phyloP scores from a whole-genome alignment of 2,329 filamentous ascomycete genomes.

The Aspergillus nomiae region DNA sequence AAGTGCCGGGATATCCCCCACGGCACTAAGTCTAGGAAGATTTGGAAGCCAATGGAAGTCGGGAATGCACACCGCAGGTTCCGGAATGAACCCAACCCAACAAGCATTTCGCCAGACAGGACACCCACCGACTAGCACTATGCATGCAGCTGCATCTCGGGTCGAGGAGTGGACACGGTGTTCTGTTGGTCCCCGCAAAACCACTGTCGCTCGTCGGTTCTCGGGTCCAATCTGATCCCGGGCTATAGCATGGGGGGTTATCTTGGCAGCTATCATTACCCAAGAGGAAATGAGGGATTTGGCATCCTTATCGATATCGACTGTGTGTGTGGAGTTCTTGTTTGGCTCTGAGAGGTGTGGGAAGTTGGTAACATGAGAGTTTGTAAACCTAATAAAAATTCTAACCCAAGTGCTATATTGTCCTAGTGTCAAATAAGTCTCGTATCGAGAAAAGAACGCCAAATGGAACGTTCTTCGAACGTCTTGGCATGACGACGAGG shows the following conservation, averaged over 20 bases:
- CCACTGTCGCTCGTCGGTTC: constrained; percentile 7
- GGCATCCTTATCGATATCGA: not conserved
- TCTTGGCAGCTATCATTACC: constrained; percentile 8
- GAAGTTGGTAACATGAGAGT: not conserved
- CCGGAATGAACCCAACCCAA: not conserved
- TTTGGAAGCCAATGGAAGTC: not conserved
- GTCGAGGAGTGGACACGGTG: constrained; percentile 15
- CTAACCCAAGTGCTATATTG: not conserved
- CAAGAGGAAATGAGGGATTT: constrained; percentile 5
- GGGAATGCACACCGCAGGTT: not conserved
- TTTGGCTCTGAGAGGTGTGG: not conserved
- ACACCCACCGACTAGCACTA: not conserved
- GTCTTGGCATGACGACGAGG: constrained; percentile 4
- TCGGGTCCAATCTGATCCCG: constrained; percentile 9
- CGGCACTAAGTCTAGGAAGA: not conserved
- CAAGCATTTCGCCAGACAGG: constrained; percentile 1
- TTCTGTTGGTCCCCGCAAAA: constrained; percentile 7
- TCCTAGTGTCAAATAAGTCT: not conserved
- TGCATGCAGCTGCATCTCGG: constrained; percentile 8
- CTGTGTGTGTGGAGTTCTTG: not conserved
- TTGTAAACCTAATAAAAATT: not conserved
- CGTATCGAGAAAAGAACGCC: not conserved
- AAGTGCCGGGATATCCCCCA: constrained; percentile 10
- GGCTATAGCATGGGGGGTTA: not conserved
- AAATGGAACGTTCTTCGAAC: constrained; percentile 10